Evolutionary conservation across 192 early-diverging fungal genomes (phyloP), one percentile per base, ranked within the genome.

Genomic region (Rhizoclosmatium sp.): DNA sequence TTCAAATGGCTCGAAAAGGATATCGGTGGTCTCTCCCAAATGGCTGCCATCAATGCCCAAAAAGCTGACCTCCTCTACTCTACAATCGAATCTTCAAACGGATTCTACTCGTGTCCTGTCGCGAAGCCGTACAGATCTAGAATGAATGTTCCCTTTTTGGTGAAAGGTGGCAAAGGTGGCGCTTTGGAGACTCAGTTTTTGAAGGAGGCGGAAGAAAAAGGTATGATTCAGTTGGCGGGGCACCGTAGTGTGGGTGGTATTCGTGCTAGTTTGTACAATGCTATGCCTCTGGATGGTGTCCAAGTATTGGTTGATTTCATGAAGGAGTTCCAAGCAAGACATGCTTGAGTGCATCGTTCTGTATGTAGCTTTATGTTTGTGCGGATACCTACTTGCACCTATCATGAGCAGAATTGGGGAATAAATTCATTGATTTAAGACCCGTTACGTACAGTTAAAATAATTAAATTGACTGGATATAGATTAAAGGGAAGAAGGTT

Each of bases 231-330:
- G 82, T 87, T 99, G 78, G 94, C 94, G 67, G 98, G 98, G 39
- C 98, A 99, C 86, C 93, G 97, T 72, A 94, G 91, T 46, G 92
- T 97, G 4, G 98, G 97, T 71, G 98, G 98, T 16, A 93, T 98
- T 70, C 86, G 98, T 47, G 93, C 95, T 19, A 94, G 93, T 66
- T 90, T 99, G 75, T 72, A 99, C 83, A 99, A 99, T 80, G 96
- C 98, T 45, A 89, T 99, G 89, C 86, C 93, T 4, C 76, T 93
- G 62, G 94, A 97, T 67, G 95, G 91, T 54, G 95, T 95, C 1
- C 86, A 94, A 72, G 88, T 87, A 21, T 85, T 99, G 75, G 91
- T 93, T 3, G 84, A 69, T 3, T 97, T 92, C 72, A 93, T 98
- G 93, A 82, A 86, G 60, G 93, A 93, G 61, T 99, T 99, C 90